These are phyloP conservation scores for Sphagnum contortum DNA, from an alignment of 225 moss, liverwort and hornwort species.

Conservation along the genomic window DNA sequence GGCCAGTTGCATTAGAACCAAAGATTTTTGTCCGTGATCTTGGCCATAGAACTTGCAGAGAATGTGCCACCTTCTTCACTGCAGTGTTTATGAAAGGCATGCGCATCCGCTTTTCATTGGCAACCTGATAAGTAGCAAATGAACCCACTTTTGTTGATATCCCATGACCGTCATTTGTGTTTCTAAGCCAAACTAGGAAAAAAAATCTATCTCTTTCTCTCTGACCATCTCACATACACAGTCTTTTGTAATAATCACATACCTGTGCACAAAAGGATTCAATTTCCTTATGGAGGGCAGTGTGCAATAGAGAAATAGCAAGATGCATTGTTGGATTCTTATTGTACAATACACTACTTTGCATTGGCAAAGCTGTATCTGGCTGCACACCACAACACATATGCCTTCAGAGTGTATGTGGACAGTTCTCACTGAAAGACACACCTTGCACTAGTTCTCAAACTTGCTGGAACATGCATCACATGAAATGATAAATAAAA, in stretches of 20 bases:
- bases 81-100: conserved; percentile 84
- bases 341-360: conserved; percentile 61
- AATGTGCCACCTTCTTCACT: conserved; percentile 84
- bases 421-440: too few relatives aligned
- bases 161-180: neutral
- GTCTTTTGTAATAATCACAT: neutral
- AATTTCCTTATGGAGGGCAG: conserved; percentile 68
- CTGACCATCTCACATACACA: too few relatives aligned
- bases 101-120: conserved; percentile 74
- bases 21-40: conserved; percentile 81
- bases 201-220: neutral
- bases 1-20: conserved; percentile 87
- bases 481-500: too few relatives aligned
- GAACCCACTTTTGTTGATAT: neutral
- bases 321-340: conserved; percentile 61
- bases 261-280: conserved; percentile 76
- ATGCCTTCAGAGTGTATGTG: too few relatives aligned
- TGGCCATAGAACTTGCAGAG: conserved; percentile 90
- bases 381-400: conserved; percentile 40
- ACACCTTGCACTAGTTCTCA: too few relatives aligned
- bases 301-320: conserved; percentile 53
- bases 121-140: conserved; percentile 34
- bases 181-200: neutral
- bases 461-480: too few relatives aligned
- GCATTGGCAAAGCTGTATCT: conserved; percentile 71